phyloP scores from a whole-genome alignment of 2,329 filamentous ascomycete genomes.

The Epichloe baconii region DNA sequence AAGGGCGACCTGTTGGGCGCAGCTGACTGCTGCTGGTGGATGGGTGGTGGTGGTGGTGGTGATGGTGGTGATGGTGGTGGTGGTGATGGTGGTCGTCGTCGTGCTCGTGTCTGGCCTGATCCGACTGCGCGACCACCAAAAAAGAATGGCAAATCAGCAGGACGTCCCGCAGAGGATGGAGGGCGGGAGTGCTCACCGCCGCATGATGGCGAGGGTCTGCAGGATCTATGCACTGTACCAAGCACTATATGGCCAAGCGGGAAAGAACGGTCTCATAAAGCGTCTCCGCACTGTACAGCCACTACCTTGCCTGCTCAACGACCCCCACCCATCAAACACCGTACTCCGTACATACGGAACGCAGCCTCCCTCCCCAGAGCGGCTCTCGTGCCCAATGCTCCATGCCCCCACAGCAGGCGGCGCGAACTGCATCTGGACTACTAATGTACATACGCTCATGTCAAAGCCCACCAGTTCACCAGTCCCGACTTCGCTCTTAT shows the following conservation, averaged over 20 bases:
- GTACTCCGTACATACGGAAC: no score
- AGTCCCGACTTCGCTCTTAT: not conserved
- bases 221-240: no score
- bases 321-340: not conserved
- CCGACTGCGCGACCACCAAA: no score
- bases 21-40: no score
- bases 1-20: not conserved
- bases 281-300: not conserved
- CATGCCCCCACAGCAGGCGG: not conserved
- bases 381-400: not conserved
- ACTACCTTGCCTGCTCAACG: not conserved
- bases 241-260: fast-evolving
- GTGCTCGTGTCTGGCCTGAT: not conserved
- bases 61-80: no score
- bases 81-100: no score
- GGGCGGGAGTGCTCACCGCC: not conserved
- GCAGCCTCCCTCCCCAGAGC: not conserved
- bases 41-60: no score
- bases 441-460: no score
- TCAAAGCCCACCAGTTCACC: no score
- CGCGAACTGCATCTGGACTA: not conserved
- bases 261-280: fast-evolving
- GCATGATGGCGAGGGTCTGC: not conserved
- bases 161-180: not conserved
- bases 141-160: no score